phyloP scores from a whole-genome alignment of 345 rosid genomes.

The Salix caprea region DNA sequence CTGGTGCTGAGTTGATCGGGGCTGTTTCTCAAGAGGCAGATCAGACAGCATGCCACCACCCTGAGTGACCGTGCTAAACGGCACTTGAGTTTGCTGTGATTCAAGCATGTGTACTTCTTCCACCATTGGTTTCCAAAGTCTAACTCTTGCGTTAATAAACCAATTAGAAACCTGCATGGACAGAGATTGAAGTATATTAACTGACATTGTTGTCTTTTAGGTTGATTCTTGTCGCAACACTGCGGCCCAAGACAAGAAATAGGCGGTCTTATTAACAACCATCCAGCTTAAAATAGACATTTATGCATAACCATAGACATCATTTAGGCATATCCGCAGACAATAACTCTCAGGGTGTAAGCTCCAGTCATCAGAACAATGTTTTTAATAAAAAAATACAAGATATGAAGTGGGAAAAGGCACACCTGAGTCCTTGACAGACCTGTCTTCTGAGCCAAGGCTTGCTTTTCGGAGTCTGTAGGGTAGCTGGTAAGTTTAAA shows the following conservation, averaged over 20 bases:
- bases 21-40: not conserved
- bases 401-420: not conserved
- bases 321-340: not conserved
- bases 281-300: not conserved
- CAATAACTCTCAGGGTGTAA: not conserved
- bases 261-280: not conserved
- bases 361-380: not conserved
- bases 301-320: too few species aligned
- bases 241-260: not conserved
- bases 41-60: slow-evolving; percentile 5
- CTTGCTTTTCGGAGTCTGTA: slow-evolving; percentile 22
- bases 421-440: slow-evolving; percentile 31
- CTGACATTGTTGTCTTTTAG: not conserved
- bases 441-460: slow-evolving; percentile 27
- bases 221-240: not conserved
- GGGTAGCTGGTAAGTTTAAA: slow-evolving; percentile 18
- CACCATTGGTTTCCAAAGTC: slow-evolving; percentile 37
- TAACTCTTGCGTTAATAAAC: slow-evolving; percentile 33
- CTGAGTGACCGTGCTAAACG: not conserved
- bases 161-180: slow-evolving; percentile 27
- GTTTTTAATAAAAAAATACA: not conserved
- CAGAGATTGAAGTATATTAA: not conserved
- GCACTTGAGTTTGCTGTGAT: slow-evolving; percentile 9
- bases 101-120: slow-evolving; percentile 31
- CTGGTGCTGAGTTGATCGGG: not conserved